Evolutionary conservation across 768 basidiomycete species (phyloP).

Genomic region (Exidia glandulosa): DNA sequence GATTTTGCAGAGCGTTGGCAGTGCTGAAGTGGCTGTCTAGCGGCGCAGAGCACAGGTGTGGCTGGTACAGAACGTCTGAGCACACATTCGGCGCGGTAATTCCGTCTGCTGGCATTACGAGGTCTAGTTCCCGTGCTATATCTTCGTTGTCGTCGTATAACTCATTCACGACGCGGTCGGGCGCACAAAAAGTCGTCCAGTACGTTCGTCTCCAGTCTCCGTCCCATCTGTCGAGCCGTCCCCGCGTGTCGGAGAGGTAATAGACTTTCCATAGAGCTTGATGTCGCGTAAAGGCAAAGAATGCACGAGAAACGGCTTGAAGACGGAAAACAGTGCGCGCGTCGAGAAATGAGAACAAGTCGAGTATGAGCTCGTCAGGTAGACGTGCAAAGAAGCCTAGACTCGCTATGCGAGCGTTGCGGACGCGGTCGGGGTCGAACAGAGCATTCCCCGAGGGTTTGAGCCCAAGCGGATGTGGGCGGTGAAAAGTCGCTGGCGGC

Average conservation of each 20-base stretch:
- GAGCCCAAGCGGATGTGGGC: not conserved
- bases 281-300: constrained; percentile 7
- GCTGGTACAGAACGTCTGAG: constrained; percentile 15
- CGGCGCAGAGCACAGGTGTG: constrained; percentile 3
- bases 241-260: constrained; percentile 4
- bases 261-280: constrained; percentile 9
- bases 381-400: constrained; percentile 1
- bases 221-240: constrained; percentile 4
- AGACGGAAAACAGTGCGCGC: constrained; percentile 4
- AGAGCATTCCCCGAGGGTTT: not conserved
- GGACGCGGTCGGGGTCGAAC: not conserved
- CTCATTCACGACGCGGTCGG: not conserved
- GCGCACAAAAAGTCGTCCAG: constrained; percentile 1
- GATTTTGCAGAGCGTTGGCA: not conserved
- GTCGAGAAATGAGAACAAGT: constrained; percentile 6
- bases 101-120: constrained; percentile 1
- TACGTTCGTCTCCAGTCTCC: constrained; percentile 9
- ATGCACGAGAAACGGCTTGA: constrained; percentile 1
- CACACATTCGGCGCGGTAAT: constrained; percentile 6
- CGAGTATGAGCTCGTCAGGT: constrained; percentile 10
- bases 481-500: not conserved
- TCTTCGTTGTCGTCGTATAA: not conserved
- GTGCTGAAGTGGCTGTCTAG: not conserved
- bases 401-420: not conserved
- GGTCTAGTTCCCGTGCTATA: not conserved